Evolutionary conservation across 179 eudicot genomes (phyloP), one percentile per base, ranked within the genome.

Genomic region (Beta macrorhiza): DNA sequence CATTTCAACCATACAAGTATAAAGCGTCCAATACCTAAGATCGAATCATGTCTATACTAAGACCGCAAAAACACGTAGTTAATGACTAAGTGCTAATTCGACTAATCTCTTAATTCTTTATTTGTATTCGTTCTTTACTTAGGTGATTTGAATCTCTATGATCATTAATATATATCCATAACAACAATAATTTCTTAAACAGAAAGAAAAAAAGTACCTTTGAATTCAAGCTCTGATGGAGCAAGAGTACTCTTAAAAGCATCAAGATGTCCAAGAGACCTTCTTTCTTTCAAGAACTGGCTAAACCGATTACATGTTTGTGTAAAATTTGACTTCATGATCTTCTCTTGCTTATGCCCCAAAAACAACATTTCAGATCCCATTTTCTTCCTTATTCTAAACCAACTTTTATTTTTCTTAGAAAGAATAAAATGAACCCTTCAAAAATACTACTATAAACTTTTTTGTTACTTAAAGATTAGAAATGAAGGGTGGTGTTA

Each of bases 271-370:
- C 87, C 84, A 0, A 90, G 79, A 42, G 83, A 82, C 9, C 92
- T 87, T 57, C 72, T 92, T 57, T 88, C 93, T 81, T 90, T 91
- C 71, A 92, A 79, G 49, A 64, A 91, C 79, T 86, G 92, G 79
- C 95, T 91, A 78, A 92, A 78, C 5, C 86, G 86, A 52, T 81
- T 89, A 75, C 87, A 90, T 37, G 95, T 92, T 79, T 81, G 84
- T 1, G 81, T 82, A 71, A 91, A 87, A 57, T 61, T 90, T 0
- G 92, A 82, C 65, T 80, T 90, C 63, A 77, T 87, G 61, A 76
- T 80, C 79, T 84, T 86, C 42, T 82, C 88, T 65, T 79, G 55
- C 37, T n/a, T 25, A 1, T 29, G 64, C 65, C 67, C 78, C 74
- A 16, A 52, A 53, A 69, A 56, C 70, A 51, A 71, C 15, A 69